Conservation (phyloP, 768 basidiomycete genomes). For the Dictyophora rubrovolvata region DNA sequence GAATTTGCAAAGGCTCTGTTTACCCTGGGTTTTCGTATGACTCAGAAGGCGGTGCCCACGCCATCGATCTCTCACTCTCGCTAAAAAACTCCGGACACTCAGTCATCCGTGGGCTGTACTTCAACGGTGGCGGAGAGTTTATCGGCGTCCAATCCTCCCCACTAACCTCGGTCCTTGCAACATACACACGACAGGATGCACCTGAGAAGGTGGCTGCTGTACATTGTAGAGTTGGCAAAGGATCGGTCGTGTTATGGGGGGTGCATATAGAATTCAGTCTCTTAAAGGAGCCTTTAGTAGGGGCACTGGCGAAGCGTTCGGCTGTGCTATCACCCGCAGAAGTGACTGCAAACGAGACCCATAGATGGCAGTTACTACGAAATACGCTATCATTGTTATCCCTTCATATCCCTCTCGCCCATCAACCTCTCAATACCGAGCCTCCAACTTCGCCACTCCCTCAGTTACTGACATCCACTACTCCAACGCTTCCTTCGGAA, state of each 20-base stretch:
- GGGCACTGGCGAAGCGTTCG: conserved; percentile 16
- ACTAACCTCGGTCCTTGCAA: conserved; percentile 25
- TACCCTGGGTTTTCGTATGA: conserved; percentile 33
- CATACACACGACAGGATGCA: conserved; percentile 22
- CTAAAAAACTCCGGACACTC: neutral
- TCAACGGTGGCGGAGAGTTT: conserved; percentile 36
- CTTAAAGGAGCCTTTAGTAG: conserved; percentile 24
- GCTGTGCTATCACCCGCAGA: conserved; percentile 11
- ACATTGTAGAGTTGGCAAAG: conserved; percentile 30
- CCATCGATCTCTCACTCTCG: conserved; percentile 14
- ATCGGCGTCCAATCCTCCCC: conserved; percentile 13
- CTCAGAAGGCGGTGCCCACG: conserved; percentile 30
- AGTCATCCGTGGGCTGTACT: conserved; percentile 26
- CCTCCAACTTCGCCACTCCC: conserved; percentile 39
- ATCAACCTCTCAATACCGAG: conserved; percentile 22
- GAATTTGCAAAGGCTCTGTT: conserved; percentile 29
- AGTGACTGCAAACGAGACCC: conserved; percentile 16
- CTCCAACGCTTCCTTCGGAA: conserved; percentile 27
- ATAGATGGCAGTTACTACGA: conserved; percentile 24
- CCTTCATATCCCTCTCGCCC: conserved; percentile 32
- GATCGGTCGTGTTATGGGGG: conserved; percentile 46
- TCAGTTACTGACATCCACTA: conserved; percentile 45
- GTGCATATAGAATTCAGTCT: conserved; percentile 50
- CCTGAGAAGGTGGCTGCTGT: conserved; percentile 26
- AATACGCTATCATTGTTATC: conserved; percentile 27